Base-by-base conservation (phyloP, 2,329 filamentous ascomycete species). In the Ceratocystis destructans region DNA sequence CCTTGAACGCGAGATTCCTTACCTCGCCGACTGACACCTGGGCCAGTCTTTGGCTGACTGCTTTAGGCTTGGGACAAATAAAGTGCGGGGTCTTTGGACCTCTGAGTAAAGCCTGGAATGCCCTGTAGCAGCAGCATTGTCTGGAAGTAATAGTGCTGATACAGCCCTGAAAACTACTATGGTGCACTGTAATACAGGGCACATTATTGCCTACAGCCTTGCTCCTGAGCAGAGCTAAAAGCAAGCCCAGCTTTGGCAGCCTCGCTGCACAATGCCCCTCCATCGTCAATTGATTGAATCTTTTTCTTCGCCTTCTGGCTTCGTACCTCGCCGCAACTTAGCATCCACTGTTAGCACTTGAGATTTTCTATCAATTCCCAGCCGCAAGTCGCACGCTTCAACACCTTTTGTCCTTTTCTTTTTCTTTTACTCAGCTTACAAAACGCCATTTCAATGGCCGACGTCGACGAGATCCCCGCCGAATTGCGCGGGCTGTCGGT, bases 401-500 rank as follows among this genome's bases (percentile, higher is more conserved):
- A 22, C 7, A 2, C 10, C 64, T 12, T 25, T n/a, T 20, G 31
- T 12, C 53, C 4, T 28, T 10, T 57, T 5, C 59, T 61, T 61
- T 46, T 46, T 62, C 15, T 5, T n/a, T 31, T 57, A 25, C 12
- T 33, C 48, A 31, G 53, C 12, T 28, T 57, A 7, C 8, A 50
- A 46, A 59, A 65, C 62, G 41, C 53, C 63, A 67, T 65, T 45
- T 46, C 62, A 41, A 67, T 67, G 66, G 57, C 66, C 44, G 66
- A 67, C 22, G 62, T 67, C 20, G 66, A 67, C 46, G 66, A 67
- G 37, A 53, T 65, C 46, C 66, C 62, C 17, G 55, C 63, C 25
- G 66, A 67, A 59, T 57, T 67, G n/a, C 66, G 66, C 62, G 66
- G 66, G 22, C 45, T 62, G 22, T 62, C 62, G 20, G 79, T 84